Evolutionary conservation across 495 filamentous ascomycete species (phyloP), one percentile per base, ranked within the genome.

Genomic region (Xylaria nigripes): DNA sequence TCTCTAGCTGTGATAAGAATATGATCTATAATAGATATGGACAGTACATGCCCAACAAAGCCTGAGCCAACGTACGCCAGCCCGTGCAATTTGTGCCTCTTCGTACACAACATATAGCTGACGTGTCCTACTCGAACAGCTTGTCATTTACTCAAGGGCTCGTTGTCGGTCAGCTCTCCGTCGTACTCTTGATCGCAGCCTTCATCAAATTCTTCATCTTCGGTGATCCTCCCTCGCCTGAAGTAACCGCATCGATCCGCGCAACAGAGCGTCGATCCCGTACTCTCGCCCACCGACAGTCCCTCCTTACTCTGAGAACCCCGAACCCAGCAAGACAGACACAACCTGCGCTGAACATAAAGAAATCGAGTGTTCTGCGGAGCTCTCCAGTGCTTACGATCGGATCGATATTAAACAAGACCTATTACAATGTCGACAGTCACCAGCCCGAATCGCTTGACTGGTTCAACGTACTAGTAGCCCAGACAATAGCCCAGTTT

Each of bases 131-230:
- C 34, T 21, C 19, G 34, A 45, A 50, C 60, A 93, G 89, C 24
- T 77, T 92, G 59, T 90, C 90, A 19, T 96, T 95, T 70, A 92
- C 87, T 9, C 87, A 95, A 70, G 93, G 93, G 23, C 87, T 98
- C 60, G 81, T 98, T 55, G 77, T 96, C 45, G 93, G 93, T 44
- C 93, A 98, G 68, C 77, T 97, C 52, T 93, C 89, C 27, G 84
- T 98, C 25, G 86, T 95, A 3, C 74, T 97, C 24, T 72, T 97
- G 51, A 82, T 97, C 55, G 89, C 89, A 46, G 86, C 85, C 59
- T 98, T 98, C 75, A 98, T 98, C 70, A 95, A 95, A 70, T 98
- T 96, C 81, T 98, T 98, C 82, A 96, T 98, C 69, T 97, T 98
- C 62, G 93, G 93, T 62, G 92, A 98, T 64, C 80, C 88, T 24